A percentile compares a stretch with the other conserved stretches of the same genome.
Evolutionary conservation across 2,329 filamentous ascomycete genomes (phyloP).

Genomic region (Ciborinia camelliae): DNA sequence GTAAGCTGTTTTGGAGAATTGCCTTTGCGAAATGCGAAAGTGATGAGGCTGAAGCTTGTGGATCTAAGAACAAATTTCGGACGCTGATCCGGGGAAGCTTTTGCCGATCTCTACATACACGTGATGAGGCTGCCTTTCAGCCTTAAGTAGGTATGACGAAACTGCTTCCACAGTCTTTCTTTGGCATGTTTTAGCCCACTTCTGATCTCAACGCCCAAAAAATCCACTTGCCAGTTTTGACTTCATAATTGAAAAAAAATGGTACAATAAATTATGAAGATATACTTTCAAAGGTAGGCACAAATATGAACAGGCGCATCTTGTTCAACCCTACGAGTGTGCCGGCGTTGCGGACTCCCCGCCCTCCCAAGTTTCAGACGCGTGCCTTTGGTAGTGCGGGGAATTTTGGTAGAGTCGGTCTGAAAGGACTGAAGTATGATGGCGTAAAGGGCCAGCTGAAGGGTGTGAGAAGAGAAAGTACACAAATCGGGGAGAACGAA

Average conservation of each 20-base stretch:
- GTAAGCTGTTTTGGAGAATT: conserved; percentile 20
- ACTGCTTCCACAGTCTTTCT: conserved; percentile 15
- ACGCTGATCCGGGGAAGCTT: conserved; percentile 14
- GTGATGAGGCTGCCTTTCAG: conserved; percentile 17
- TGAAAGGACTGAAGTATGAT: conserved; percentile 19
- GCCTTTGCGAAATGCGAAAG: conserved; percentile 16
- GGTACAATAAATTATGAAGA: conserved; percentile 6
- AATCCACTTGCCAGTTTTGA: not conserved
- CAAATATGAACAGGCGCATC: conserved; percentile 33
- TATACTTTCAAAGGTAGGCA: not conserved
- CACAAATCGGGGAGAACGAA: conserved; percentile 56
- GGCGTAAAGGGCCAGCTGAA: conserved; percentile 22
- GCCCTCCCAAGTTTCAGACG: conserved; percentile 18
- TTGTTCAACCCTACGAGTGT: conserved; percentile 39
- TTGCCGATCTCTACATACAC: not conserved
- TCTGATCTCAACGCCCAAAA: not conserved
- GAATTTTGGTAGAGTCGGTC: conserved; percentile 20
- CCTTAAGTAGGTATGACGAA: conserved; percentile 24
- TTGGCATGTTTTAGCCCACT: not conserved
- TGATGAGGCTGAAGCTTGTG: conserved; percentile 20
- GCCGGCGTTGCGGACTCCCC: conserved; percentile 35
- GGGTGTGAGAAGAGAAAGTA: conserved; percentile 43
- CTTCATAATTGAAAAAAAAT: not conserved
- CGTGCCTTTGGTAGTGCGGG: conserved; percentile 31
- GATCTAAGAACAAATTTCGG: conserved; percentile 4